Evolutionary conservation across 176 grass and related monocot genomes (phyloP), one percentile per base, ranked within the genome.

Genomic region (Typha latifolia): DNA sequence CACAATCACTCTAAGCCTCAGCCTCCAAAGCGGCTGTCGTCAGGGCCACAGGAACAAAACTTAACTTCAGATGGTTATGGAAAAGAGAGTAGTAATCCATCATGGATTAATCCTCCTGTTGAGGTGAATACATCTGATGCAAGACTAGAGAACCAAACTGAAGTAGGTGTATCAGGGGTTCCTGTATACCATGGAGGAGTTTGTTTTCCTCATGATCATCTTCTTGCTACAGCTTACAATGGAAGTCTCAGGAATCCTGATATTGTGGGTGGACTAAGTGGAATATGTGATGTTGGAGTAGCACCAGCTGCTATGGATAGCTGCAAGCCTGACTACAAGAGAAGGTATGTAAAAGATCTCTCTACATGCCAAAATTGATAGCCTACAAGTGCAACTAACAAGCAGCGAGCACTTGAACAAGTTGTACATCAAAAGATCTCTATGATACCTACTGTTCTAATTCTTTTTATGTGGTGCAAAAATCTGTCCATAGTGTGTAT

Each of bases 1-100:
- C 79, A 82, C n/a, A 82, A 82, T 62, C 79, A 82, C 53, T 56
- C 79, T 3, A 82, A 82, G 53, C 79, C 79, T 31, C 66, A 59
- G 62, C 68, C 72, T 3, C 69, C 72, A 22, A 67, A 62, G 32
- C 65, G 72, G 27, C n/a, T 43, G 31, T 16, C 12, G 66, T 50
- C 50, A 21, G 53, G 53, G 16, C n/a, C 53, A 3, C 53, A 59
- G 15, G 20, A 21, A 5, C 4, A 18, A 59, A 21, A 21, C 18
- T 59, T 21, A 11, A 59, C 18, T 21, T 59, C 53, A 4, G 20
- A 16, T 51, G 21, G 27, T 13, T 69, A 22, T 18, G 47, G 48
- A 69, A 69, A 69, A 26, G 47, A 69, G 47, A 51, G 48, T 50
- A 21, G 48, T 0, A 51, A 51, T 48, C 43, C n/a, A 51, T 24